A percentile compares a stretch with the other conserved stretches of the same genome.
phyloP scores from a whole-genome alignment of 352 stramenopile genomes.

The Blastocystis sp. region DNA sequence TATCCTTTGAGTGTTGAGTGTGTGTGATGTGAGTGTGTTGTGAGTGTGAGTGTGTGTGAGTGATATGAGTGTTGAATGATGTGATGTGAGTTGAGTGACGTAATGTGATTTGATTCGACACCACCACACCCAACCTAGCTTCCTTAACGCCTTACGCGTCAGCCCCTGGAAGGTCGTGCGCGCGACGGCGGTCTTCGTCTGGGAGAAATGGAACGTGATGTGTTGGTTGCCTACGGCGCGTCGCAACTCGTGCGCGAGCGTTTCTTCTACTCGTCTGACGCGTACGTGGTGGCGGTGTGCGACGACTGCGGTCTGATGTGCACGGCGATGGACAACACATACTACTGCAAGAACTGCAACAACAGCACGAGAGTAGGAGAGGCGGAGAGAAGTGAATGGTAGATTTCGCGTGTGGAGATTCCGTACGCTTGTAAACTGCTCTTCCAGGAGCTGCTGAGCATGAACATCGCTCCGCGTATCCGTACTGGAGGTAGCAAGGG shows the following conservation, averaged over 20 bases:
- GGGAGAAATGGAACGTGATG: conserved; percentile 99
- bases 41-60: too few species aligned
- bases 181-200: conserved; percentile 97
- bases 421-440: conserved; percentile 99
- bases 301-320: conserved; percentile 95
- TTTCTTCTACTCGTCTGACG: conserved; percentile 97
- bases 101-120: not conserved
- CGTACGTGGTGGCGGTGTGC: conserved; percentile 98
- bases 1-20: too few species aligned
- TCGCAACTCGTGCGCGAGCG: conserved; percentile 98
- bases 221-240: conserved; percentile 97
- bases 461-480: conserved; percentile 97
- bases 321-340: conserved; percentile 94
- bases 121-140: conserved; percentile 80
- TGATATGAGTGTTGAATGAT: conserved; percentile 9
- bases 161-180: conserved; percentile 97
- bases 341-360: conserved; percentile 92
- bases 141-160: conserved; percentile 97
- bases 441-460: conserved; percentile 99
- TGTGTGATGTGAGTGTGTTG: too few species aligned
- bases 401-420: conserved; percentile 94
- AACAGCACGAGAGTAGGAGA: conserved; percentile 83
- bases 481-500: conserved; percentile 82
- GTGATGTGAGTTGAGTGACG: too few species aligned
- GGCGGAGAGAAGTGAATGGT: conserved; percentile 59